Base-by-base conservation (phyloP, 768 basidiomycete species). In the Cystofilobasidium macerans region DNA sequence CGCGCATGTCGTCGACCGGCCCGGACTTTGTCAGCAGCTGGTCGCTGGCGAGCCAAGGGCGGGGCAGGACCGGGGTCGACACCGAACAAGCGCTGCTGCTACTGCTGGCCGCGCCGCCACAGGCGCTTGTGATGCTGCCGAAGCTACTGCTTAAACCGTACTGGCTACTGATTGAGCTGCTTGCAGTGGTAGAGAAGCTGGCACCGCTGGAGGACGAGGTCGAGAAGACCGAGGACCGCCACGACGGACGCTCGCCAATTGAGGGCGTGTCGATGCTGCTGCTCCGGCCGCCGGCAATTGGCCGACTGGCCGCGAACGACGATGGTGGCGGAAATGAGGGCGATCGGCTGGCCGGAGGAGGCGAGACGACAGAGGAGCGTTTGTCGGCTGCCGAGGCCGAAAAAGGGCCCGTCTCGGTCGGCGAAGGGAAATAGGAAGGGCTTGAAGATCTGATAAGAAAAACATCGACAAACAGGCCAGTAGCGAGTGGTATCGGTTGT, bases 41-140 rank as follows among this genome's bases (percentile, higher is more conserved):
- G 47, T 65, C 64, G n/a, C 59, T 42, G 26, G 54, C 30, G 22
- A 59, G 65, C 59, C 61, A 67, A 6, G 65, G 58, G 22, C 47
- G 35, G 9, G 65, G 65, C 26, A 61, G 47, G 32, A 67, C 59
- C 1, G 65, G 65, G 0, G 54, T 67, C 13, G 53, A 57, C 24
- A 67, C 61, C 26, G 58, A 62, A 45, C 65, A 67, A n/a, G n/a
- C n/a, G 40, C 59, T 61, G 18, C 53, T 45, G 16, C 26, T 13
- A 18, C 14, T n/a, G n/a, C n/a, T n/a, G n/a, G n/a, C n/a, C n/a
- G n/a, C n/a, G n/a, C n/a, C n/a, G n/a, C n/a, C n/a, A n/a, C n/a
- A n/a, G n/a, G n/a, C n/a, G n/a, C n/a, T n/a, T n/a, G n/a, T n/a
- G n/a, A n/a, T n/a, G n/a, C n/a, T n/a, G n/a, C n/a, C n/a, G n/a